These are phyloP conservation scores for Eustoma russellianum DNA, from an alignment of 257 asterid species.

Conservation along the genomic window DNA sequence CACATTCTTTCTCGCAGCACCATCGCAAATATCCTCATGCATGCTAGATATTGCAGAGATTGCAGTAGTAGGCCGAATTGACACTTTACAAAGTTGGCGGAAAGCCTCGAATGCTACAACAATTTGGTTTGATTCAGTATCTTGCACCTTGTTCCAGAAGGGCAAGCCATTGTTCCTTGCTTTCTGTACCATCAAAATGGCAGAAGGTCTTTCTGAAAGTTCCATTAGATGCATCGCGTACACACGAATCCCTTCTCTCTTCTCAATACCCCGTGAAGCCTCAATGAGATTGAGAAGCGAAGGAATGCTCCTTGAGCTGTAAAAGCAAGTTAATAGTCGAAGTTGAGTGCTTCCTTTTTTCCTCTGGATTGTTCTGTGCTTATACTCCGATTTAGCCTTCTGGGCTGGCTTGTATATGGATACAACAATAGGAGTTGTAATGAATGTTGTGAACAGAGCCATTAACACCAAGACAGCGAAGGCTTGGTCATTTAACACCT, in stretches of 20 bases:
- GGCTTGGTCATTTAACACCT: slow-evolving; percentile 57
- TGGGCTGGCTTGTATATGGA: slow-evolving; percentile 45
- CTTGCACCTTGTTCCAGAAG: slow-evolving; percentile 31
- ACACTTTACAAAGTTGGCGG: slow-evolving; percentile 36
- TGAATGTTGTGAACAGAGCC: slow-evolving; percentile 58
- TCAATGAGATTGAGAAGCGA: slow-evolving; percentile 47
- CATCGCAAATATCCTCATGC: slow-evolving; percentile 40
- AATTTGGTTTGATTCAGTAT: slow-evolving; percentile 29
- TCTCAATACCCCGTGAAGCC: slow-evolving; percentile 39
- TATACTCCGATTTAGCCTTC: slow-evolving; percentile 24
- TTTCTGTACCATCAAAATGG: slow-evolving; percentile 52
- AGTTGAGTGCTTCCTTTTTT: slow-evolving; percentile 25
- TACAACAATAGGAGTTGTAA: slow-evolving; percentile 40
- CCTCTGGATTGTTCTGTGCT: slow-evolving; percentile 33
- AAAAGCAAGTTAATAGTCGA: slow-evolving; percentile 43
- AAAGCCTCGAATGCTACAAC: slow-evolving; percentile 49
- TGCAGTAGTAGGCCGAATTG: slow-evolving; percentile 37
- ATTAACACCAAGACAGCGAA: slow-evolving; percentile 51
- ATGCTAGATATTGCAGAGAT: slow-evolving; percentile 38
- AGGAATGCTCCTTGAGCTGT: slow-evolving; percentile 34
- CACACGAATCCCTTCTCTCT: slow-evolving; percentile 37
- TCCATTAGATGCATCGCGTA: slow-evolving; percentile 62
- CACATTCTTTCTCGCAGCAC: slow-evolving; percentile 32
- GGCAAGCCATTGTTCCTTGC: slow-evolving; percentile 47
- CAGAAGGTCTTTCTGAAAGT: slow-evolving; percentile 48